These are phyloP conservation scores for Pythium phragmitis DNA, from an alignment of 352 stramenopile species.

Conservation along the genomic window DNA sequence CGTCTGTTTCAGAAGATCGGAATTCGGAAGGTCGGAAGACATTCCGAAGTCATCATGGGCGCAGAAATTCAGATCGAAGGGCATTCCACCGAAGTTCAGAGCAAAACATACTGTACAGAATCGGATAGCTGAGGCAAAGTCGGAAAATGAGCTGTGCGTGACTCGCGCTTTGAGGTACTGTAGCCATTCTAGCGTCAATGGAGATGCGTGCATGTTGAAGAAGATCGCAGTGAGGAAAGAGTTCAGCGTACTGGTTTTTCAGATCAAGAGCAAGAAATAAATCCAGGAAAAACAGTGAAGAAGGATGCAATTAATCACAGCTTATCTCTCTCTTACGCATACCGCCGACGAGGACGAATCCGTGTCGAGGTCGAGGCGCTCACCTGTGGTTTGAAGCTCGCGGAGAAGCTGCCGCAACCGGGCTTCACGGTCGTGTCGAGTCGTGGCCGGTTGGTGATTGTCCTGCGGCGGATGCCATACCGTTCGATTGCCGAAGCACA, in stretches of 20 bases:
- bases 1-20: too few relatives aligned
- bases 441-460: neutral
- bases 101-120: too few relatives aligned
- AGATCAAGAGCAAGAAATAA: neutral
- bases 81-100: too few relatives aligned
- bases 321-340: neutral
- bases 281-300: too few relatives aligned
- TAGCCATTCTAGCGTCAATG: neutral
- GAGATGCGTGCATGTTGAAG: neutral
- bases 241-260: neutral
- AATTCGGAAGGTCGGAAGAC: neutral
- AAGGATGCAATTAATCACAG: too few relatives aligned
- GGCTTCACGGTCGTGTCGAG: conserved; percentile 28
- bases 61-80: neutral
- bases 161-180: too few relatives aligned
- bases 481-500: conserved; percentile 8
- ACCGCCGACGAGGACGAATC: neutral
- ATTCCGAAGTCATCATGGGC: neutral
- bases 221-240: neutral
- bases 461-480: neutral
- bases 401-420: conserved; percentile 41
- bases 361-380: conserved; percentile 6
- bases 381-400: conserved; percentile 31
- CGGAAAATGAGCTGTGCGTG: too few relatives aligned
- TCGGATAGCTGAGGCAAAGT: neutral